Percentiles rank a stretch among this genome's conserved stretches.
phyloP scores from a whole-genome alignment of 176 grass and related monocot genomes.

The Juncus effusus region DNA sequence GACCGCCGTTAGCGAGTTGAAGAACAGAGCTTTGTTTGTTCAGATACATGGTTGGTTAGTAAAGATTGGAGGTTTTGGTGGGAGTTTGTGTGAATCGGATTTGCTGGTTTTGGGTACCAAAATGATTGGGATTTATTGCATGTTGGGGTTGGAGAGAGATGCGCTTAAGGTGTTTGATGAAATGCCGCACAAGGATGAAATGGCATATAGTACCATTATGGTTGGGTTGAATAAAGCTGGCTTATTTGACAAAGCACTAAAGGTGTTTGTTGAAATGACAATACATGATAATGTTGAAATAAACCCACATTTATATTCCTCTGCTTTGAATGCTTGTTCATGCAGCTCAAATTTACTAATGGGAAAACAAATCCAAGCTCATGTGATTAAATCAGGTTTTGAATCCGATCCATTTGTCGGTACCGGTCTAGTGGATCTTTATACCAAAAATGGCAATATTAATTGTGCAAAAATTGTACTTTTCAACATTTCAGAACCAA shows the following conservation, averaged over 20 bases:
- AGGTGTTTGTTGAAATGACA: constrained; percentile 30
- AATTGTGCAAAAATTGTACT: constrained; percentile 24
- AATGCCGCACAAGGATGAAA: constrained; percentile 37
- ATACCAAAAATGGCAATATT: constrained; percentile 28
- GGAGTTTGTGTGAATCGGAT: background rate
- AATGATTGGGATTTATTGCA: constrained; percentile 6
- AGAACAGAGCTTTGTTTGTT: constrained; percentile 15
- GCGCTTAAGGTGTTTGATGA: constrained; percentile 30
- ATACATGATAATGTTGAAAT: constrained; percentile 7
- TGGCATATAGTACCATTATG: constrained; percentile 31
- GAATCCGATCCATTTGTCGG: constrained; percentile 20
- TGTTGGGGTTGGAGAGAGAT: constrained; percentile 16
- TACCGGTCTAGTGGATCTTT: constrained; percentile 35
- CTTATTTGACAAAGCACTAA: constrained; percentile 14
- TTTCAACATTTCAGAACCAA: constrained; percentile 31
- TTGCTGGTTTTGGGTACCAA: constrained; percentile 21
- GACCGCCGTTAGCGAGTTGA: constrained; percentile 5
- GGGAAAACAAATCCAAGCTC: constrained; percentile 32
- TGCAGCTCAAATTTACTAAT: constrained; percentile 5
- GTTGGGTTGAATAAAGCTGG: constrained; percentile 17
- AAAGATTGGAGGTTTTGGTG: background rate
- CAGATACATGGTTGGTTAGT: constrained; percentile 34
- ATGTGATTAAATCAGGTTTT: constrained; percentile 25
- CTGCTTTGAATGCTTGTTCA: constrained; percentile 27
- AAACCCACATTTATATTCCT: constrained; percentile 34